A percentile compares a stretch with the other conserved stretches of the same genome.
Conservation (phyloP, 2,329 filamentous ascomycete species). For the Chrysosporium queenslandicum region DNA sequence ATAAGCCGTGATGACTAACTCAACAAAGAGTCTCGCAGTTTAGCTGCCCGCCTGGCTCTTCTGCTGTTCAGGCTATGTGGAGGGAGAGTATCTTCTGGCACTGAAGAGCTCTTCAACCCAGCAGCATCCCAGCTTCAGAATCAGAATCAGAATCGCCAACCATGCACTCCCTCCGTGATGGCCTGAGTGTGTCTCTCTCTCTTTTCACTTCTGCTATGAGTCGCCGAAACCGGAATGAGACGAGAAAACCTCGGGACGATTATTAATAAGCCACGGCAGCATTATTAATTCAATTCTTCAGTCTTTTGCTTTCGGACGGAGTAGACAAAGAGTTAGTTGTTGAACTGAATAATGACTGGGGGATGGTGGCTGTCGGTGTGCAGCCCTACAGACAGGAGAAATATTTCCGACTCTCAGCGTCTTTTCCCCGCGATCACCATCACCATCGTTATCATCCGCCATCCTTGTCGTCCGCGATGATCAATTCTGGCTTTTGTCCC, state of each 20-base stretch:
- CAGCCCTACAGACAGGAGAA: neutral
- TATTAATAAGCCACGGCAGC: too few relatives aligned
- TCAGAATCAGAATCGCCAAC: too few relatives aligned
- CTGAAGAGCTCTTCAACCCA: too few relatives aligned
- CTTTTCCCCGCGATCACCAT: neutral
- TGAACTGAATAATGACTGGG: too few relatives aligned
- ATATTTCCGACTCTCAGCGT: neutral
- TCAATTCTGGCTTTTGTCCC: too few relatives aligned
- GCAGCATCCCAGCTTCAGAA: too few relatives aligned
- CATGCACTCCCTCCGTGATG: too few relatives aligned
- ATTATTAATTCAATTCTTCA: neutral
- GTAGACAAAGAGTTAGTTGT: too few relatives aligned
- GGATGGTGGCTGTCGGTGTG: neutral
- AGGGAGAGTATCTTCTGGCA: neutral
- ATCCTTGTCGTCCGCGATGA: too few relatives aligned
- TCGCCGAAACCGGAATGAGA: neutral
- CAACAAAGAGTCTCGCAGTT: neutral
- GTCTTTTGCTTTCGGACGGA: neutral
- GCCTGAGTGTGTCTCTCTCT: neutral
- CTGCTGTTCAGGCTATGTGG: too few relatives aligned
- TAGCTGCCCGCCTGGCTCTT: too few relatives aligned
- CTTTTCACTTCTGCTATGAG: neutral
- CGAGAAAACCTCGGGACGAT: slow-evolving; percentile 5
- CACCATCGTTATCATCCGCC: too few relatives aligned
- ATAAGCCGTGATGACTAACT: neutral